phyloP scores from a whole-genome alignment of 306 rosid genomes.

The Boehmeria nivea region DNA sequence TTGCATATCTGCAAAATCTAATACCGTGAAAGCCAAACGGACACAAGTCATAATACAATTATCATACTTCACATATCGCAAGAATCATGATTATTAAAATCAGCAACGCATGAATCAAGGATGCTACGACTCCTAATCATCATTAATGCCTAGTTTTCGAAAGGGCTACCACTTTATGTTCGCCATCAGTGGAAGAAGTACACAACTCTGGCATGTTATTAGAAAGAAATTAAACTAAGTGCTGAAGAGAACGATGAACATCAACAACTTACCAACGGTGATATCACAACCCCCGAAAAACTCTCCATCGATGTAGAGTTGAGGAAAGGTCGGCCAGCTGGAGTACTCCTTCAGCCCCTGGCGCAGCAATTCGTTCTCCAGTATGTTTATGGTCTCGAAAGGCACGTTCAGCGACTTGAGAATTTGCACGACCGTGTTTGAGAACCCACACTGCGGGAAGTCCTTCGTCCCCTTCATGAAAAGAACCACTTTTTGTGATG shows the following conservation, averaged over 20 bases:
- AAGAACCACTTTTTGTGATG: slow-evolving; percentile 70
- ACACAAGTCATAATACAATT: background rate
- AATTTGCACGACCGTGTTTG: slow-evolving; percentile 89
- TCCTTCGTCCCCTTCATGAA: slow-evolving; percentile 95
- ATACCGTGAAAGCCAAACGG: slow-evolving; percentile 7
- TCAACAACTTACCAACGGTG: slow-evolving; percentile 69
- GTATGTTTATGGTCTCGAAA: slow-evolving; percentile 65
- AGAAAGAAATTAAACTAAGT: background rate
- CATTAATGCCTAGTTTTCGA: background rate
- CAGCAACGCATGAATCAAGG: too few relatives aligned
- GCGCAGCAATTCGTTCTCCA: slow-evolving; percentile 78
- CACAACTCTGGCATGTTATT: background rate
- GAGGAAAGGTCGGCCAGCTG: slow-evolving; percentile 97
- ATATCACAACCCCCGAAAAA: slow-evolving; percentile 98
- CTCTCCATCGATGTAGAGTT: slow-evolving; percentile 91
- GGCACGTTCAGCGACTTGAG: slow-evolving; percentile 67
- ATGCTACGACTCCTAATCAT: background rate
- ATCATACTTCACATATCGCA: background rate
- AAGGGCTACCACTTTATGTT: background rate
- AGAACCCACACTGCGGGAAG: slow-evolving; percentile 95
- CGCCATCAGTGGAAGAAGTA: background rate
- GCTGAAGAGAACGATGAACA: background rate
- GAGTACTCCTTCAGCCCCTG: slow-evolving; percentile 85
- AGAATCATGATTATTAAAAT: too few relatives aligned
- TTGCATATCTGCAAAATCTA: background rate